phyloP scores from a whole-genome alignment of 2,329 filamentous ascomycete species.

The Aureobasidium subglaciale region DNA sequence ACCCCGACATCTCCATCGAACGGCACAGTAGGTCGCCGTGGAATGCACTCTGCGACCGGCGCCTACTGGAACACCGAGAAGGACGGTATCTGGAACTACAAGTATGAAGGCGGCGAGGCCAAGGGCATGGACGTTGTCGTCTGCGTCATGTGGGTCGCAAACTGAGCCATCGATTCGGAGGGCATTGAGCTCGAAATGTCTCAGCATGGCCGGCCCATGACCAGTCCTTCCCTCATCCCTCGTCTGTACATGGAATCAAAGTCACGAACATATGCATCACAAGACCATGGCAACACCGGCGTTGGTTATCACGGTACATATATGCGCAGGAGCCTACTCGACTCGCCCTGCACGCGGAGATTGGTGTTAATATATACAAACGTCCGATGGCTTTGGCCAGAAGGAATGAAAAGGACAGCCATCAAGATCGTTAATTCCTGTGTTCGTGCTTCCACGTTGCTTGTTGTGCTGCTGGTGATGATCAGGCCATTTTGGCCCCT shows the following conservation, averaged over 20 bases:
- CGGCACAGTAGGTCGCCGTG: constrained; percentile 64
- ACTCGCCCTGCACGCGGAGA: not conserved
- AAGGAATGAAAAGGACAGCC: not conserved
- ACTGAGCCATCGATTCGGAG: constrained; percentile 38
- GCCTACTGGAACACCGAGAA: constrained; percentile 89
- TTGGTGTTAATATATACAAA: not conserved
- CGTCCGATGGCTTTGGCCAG: not conserved
- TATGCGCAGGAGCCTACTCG: not conserved
- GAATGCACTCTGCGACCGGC: constrained; percentile 81
- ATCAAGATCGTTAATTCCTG: not conserved
- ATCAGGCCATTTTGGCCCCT: constrained; percentile 18
- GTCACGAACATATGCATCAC: constrained; percentile 3
- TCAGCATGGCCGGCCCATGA: not conserved
- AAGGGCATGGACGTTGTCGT: constrained; percentile 49
- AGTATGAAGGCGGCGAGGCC: constrained; percentile 58
- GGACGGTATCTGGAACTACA: constrained; percentile 85
- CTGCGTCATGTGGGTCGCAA: constrained; percentile 64
- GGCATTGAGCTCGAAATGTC: not conserved
- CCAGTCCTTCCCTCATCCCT: not conserved
- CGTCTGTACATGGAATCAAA: constrained; percentile 7
- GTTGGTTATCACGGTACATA: constrained; percentile 3
- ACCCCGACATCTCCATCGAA: not conserved
- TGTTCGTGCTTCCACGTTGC: not conserved
- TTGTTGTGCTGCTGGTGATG: constrained; percentile 4
- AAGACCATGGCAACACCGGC: not conserved